Base-by-base conservation (phyloP, 176 grass and related monocot species). In the Oryza punctata region DNA sequence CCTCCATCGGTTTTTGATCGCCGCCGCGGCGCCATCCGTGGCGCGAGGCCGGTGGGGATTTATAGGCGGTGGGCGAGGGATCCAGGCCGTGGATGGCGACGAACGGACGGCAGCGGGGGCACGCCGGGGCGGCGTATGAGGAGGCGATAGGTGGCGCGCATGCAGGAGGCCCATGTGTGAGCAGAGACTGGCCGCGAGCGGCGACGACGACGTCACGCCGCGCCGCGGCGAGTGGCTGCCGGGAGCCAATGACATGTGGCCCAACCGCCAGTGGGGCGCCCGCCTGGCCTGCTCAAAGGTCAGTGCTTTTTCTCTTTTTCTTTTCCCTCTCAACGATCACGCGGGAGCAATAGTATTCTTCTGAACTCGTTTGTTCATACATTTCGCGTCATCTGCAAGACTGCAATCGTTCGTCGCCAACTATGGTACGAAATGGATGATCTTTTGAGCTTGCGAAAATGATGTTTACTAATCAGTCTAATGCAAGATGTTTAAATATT, bases 111-210 rank as follows among this genome's bases (percentile, higher is more conserved):
- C 43, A 6, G 32, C 0, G 35, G 16, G n/a, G 0, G 49, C 26
- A 0, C n/a, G 69, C 0, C 3, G 70, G 1, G 3, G 9, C 1
- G 43, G 65, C 78, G 87, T 77, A 85, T 72, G 82, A 76, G 83
- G 81, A 41, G 13, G 23, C 23, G 67, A 66, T 15, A 84, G 19
- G 6, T 37, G 35, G 67, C 83, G 26, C 11, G 66, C 83, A 90
- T 90, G 83, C 83, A 82, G 60, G 45, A 77, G 67, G 30, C 3
- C 72, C 87, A 70, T 66, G 82, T 89, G 87, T 54, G 30, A 26
- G 23, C 32, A 9, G 24, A 5, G 35, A 65, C 49, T 5, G 32
- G 64, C 23, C 40, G 15, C 28, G 82, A 35, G 43, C 60, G 70
- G 70, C 81, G 60, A 50, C 60, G 60, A 66, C 60, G 70, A 59